These are phyloP conservation scores for Monosporascus sp. DNA, from an alignment of 2,329 filamentous ascomycete species.

Conservation along the genomic window DNA sequence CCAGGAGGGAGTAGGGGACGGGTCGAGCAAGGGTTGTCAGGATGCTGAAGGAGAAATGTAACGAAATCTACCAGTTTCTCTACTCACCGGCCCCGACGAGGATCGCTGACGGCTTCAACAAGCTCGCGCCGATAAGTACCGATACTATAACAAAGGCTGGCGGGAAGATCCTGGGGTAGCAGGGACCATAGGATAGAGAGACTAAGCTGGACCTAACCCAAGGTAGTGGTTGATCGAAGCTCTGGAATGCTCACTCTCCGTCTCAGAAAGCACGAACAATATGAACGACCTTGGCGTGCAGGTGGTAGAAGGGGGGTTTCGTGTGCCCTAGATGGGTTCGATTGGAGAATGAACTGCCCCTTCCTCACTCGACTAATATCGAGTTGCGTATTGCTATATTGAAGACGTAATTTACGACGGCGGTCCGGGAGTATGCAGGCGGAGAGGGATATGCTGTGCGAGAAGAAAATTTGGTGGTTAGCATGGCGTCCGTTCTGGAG, in stretches of 20 bases:
- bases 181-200: slow-evolving; percentile 34
- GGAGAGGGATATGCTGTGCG: slow-evolving; percentile 19
- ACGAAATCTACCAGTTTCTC: slow-evolving; percentile 24
- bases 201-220: slow-evolving; percentile 30
- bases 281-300: slow-evolving; percentile 35
- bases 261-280: slow-evolving; percentile 24
- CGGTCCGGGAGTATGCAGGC: slow-evolving; percentile 27
- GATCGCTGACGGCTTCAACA: slow-evolving; percentile 17
- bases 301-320: slow-evolving; percentile 28
- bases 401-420: slow-evolving; percentile 34
- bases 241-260: slow-evolving; percentile 18
- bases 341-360: slow-evolving; percentile 30
- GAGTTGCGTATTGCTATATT: slow-evolving; percentile 37
- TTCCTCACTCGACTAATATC: slow-evolving; percentile 35
- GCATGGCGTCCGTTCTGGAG: slow-evolving; percentile 16
- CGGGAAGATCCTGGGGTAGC: slow-evolving; percentile 29
- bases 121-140: slow-evolving; percentile 25
- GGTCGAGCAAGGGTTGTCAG: slow-evolving; percentile 24
- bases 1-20: slow-evolving; percentile 23
- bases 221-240: slow-evolving; percentile 17
- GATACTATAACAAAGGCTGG: slow-evolving; percentile 20
- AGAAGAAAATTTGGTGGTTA: slow-evolving; percentile 19
- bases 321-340: slow-evolving; percentile 26
- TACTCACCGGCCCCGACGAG: slow-evolving; percentile 16
- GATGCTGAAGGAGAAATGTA: slow-evolving; percentile 25